These are phyloP conservation scores for Trichoderma atrobrunneum DNA, from an alignment of 2,329 filamentous ascomycete genomes.

Conservation along the genomic window DNA sequence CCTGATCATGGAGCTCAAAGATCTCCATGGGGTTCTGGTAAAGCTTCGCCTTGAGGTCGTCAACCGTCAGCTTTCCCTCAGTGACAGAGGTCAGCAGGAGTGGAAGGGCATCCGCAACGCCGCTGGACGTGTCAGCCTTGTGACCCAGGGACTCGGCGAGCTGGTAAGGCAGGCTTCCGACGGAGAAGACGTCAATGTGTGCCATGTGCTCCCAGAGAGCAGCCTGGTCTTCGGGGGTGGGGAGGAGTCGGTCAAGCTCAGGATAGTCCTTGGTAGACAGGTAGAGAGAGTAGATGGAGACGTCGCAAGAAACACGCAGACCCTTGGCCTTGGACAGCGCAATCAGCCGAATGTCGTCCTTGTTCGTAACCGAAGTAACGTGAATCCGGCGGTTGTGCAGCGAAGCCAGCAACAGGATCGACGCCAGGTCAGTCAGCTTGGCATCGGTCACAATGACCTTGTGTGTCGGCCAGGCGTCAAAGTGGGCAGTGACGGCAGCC, in stretches of 20 bases:
- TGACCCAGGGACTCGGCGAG: constrained; percentile 57
- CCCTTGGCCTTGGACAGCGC: constrained; percentile 77
- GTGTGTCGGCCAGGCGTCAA: constrained; percentile 71
- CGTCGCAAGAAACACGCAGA: constrained; percentile 78
- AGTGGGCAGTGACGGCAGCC: constrained; percentile 74
- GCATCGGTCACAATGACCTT: constrained; percentile 82
- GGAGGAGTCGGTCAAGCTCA: constrained; percentile 59
- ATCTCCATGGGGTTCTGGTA: constrained; percentile 79
- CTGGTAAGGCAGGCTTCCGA: constrained; percentile 76
- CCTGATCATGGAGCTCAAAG: constrained; percentile 78
- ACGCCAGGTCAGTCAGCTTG: constrained; percentile 77
- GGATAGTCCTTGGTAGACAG: constrained; percentile 69
- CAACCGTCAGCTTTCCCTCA: constrained; percentile 69
- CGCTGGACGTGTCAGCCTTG: constrained; percentile 57
- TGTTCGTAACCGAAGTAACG: constrained; percentile 76
- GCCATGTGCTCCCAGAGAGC: constrained; percentile 71
- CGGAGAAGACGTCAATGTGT: constrained; percentile 75
- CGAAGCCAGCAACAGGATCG: constrained; percentile 72
- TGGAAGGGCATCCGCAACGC: constrained; percentile 71
- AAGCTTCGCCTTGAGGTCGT: constrained; percentile 68
- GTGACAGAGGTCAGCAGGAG: constrained; percentile 72
- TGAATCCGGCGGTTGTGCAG: constrained; percentile 76
- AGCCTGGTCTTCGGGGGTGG: constrained; percentile 65
- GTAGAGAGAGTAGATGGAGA: constrained; percentile 77
- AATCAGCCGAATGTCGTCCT: constrained; percentile 73